Percentiles rank a stretch among this genome's conserved stretches.
phyloP scores from a whole-genome alignment of 2,329 filamentous ascomycete species.

The Metarhizium rileyi region DNA sequence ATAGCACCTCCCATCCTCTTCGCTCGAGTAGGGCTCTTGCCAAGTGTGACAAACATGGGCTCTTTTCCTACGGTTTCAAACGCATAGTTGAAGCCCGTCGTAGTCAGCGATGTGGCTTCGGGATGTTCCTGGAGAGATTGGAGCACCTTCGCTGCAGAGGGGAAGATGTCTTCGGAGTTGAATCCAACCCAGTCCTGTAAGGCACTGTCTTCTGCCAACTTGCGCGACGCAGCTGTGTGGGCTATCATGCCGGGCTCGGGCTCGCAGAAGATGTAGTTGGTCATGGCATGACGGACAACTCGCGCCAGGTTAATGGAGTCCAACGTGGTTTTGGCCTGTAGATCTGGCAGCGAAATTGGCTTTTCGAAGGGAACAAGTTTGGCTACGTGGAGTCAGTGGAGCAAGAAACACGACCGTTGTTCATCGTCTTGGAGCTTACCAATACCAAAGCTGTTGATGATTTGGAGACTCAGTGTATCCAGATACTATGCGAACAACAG shows the following conservation, averaged over 20 bases:
- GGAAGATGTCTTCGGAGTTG: conserved; percentile 43
- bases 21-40: conserved; percentile 36
- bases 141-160: conserved; percentile 36
- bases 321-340: conserved; percentile 34
- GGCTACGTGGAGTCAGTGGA: conserved; percentile 21
- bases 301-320: conserved; percentile 41
- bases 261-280: conserved; percentile 45
- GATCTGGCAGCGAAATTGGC: conserved; percentile 35
- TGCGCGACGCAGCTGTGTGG: conserved; percentile 44
- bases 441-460: conserved; percentile 40
- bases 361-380: conserved; percentile 38
- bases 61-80: conserved; percentile 40
- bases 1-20: conserved; percentile 46
- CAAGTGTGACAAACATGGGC: conserved; percentile 44
- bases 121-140: conserved; percentile 34
- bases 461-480: conserved; percentile 38
- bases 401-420: neutral
- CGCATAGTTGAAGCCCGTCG: conserved; percentile 41
- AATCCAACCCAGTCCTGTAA: conserved; percentile 46
- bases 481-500: conserved; percentile 28
- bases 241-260: conserved; percentile 38
- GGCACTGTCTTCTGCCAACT: conserved; percentile 36
- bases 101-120: conserved; percentile 36
- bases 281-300: conserved; percentile 47
- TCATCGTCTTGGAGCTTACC: conserved; percentile 21